These are phyloP conservation scores for Aegilops speltoides DNA, from an alignment of 176 grass and related monocot species.

Conservation along the genomic window DNA sequence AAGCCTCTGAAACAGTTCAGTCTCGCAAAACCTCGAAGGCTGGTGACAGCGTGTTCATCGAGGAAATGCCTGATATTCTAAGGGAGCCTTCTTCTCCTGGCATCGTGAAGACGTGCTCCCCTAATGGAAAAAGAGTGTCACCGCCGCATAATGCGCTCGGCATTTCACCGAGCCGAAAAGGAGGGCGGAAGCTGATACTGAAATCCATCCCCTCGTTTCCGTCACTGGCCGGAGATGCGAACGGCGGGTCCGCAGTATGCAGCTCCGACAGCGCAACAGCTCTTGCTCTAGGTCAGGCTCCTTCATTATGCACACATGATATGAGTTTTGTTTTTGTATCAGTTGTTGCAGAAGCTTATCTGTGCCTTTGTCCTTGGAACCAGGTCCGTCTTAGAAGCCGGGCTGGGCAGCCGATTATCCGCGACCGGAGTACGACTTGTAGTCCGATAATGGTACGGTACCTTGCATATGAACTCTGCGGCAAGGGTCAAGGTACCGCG, in stretches of 20 bases:
- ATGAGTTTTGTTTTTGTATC: neutral
- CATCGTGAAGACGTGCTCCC: conserved; percentile 70
- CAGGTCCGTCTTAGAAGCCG: conserved; percentile 39
- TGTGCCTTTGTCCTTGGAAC: neutral
- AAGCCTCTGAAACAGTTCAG: conserved; percentile 12
- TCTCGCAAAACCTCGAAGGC: conserved; percentile 36
- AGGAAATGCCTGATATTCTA: conserved; percentile 53
- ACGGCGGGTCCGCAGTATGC: conserved; percentile 30
- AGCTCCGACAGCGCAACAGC: conserved; percentile 34
- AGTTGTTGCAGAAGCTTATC: conserved; percentile 29
- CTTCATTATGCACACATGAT: neutral
- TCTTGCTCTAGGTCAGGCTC: conserved; percentile 56
- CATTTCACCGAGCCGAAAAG: conserved; percentile 68
- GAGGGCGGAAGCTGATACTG: conserved; percentile 83
- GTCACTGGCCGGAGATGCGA: conserved; percentile 53
- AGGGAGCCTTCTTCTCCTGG: conserved; percentile 47
- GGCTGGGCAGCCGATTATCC: neutral
- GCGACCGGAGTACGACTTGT: conserved; percentile 40
- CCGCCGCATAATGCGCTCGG: conserved; percentile 61
- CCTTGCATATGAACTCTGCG: neutral
- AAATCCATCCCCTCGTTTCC: conserved; percentile 96
- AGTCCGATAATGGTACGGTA: conserved; percentile 23
- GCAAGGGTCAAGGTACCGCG: neutral
- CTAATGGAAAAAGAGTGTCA: conserved; percentile 90
- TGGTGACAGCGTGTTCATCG: neutral